These are phyloP conservation scores for Pinus albicaulis DNA, from an alignment of 75 land plant species.

Conservation along the genomic window DNA sequence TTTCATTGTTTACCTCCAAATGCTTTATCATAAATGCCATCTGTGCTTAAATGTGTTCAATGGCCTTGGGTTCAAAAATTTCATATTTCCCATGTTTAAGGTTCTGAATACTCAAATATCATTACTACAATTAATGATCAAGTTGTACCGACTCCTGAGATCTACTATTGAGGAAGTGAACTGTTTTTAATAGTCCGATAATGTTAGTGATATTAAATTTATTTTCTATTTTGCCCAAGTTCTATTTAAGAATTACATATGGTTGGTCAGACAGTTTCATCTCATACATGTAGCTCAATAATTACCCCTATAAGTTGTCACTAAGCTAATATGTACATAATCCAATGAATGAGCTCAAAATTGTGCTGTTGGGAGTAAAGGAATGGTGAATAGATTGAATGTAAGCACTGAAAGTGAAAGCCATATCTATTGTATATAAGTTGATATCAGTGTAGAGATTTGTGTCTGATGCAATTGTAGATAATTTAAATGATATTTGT, in stretches of 20 bases:
- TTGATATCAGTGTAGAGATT: neutral
- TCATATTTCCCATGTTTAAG: too few relatives aligned
- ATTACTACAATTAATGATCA: too few relatives aligned
- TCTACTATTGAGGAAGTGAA: neutral
- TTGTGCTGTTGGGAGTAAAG: neutral
- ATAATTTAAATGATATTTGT: conserved; percentile 5
- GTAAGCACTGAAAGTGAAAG: neutral
- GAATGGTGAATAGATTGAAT: neutral
- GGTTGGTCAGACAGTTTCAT: neutral
- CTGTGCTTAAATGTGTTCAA: too few relatives aligned
- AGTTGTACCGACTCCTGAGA: neutral
- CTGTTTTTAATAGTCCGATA: neutral
- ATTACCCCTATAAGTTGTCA: neutral
- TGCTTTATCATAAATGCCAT: too few relatives aligned
- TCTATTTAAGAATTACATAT: neutral
- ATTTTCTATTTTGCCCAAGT: neutral
- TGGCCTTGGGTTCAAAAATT: too few relatives aligned
- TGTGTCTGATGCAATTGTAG: neutral
- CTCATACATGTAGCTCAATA: neutral
- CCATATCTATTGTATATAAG: neutral
- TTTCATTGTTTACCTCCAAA: too few relatives aligned
- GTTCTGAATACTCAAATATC: too few relatives aligned
- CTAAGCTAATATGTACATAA: too few relatives aligned
- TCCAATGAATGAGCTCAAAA: neutral
- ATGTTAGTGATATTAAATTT: neutral